Conservation (phyloP, 441 rosid species). For the Jatropha podagrica region DNA sequence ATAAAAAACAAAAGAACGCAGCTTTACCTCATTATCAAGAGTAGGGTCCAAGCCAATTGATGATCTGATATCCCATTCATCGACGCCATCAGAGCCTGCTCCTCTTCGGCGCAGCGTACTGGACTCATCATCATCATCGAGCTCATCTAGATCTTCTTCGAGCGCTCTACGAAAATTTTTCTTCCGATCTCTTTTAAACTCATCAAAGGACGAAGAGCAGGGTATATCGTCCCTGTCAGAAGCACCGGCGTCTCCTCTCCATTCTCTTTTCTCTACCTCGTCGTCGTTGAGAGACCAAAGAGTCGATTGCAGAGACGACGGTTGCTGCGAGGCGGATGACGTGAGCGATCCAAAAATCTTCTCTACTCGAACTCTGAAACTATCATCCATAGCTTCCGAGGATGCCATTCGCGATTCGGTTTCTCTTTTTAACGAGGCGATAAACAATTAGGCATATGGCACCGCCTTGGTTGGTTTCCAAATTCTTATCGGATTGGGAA, state of each 20-base stretch:
- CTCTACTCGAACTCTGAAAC: conserved; percentile 52
- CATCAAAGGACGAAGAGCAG: conserved; percentile 19
- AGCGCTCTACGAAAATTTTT: conserved; percentile 19
- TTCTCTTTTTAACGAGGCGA: no score
- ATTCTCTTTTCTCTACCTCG: conserved; percentile 49
- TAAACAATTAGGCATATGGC: neutral
- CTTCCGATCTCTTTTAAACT: conserved; percentile 33
- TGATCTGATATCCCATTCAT: conserved; percentile 59
- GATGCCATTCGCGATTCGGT: conserved; percentile 20
- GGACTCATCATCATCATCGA: conserved; percentile 21
- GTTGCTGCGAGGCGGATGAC: conserved; percentile 32
- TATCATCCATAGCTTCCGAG: conserved; percentile 36
- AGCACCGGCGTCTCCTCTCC: conserved; percentile 39
- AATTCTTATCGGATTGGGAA: no score
- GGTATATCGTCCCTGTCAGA: conserved; percentile 36
- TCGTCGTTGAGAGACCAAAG: conserved; percentile 54
- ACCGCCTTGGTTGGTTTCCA: neutral
- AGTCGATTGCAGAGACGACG: conserved; percentile 26
- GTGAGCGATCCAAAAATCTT: conserved; percentile 57
- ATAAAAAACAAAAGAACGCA: neutral
- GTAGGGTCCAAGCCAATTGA: conserved; percentile 66
- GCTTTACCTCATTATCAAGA: conserved; percentile 62
- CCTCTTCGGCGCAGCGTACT: conserved; percentile 2
- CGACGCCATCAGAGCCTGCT: neutral
- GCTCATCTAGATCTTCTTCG: conserved; percentile 30